Evolutionary conservation across 2,329 filamentous ascomycete genomes (phyloP).

Genomic region (Sordariomycetes sp.): DNA sequence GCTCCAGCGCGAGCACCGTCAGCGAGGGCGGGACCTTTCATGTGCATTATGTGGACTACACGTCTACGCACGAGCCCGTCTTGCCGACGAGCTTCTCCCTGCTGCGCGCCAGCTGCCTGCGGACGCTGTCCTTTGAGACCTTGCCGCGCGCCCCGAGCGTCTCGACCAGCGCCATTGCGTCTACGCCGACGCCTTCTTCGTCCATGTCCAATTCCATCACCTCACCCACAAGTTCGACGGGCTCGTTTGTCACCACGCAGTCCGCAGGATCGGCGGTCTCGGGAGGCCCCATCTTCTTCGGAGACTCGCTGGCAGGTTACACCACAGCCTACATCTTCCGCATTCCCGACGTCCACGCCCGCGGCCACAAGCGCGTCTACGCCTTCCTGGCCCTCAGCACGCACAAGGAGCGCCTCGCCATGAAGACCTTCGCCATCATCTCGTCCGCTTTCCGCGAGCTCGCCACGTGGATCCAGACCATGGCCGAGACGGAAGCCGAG

Average conservation of each 20-base stretch:
- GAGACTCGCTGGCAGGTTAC: conserved; percentile 55
- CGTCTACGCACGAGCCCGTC: conserved; percentile 57
- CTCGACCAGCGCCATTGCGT: conserved; percentile 21
- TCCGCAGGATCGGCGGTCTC: conserved; percentile 44
- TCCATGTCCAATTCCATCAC: conserved; percentile 11
- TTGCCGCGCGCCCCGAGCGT: conserved; percentile 46
- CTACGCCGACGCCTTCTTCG: conserved; percentile 21
- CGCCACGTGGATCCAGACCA: conserved; percentile 55
- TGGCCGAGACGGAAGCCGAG: conserved; percentile 56
- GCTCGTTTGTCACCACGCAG: conserved; percentile 45
- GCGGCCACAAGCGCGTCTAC: conserved; percentile 60
- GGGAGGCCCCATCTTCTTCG: conserved; percentile 61
- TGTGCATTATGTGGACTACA: conserved; percentile 58
- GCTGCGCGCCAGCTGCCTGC: conserved; percentile 55
- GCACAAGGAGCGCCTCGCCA: conserved; percentile 53
- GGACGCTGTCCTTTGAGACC: conserved; percentile 58
- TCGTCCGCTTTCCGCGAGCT: conserved; percentile 54
- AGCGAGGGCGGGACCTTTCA: conserved; percentile 38
- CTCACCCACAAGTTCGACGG: conserved; percentile 8
- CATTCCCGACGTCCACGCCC: conserved; percentile 57
- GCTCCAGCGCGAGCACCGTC: conserved; percentile 42
- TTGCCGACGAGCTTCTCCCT: conserved; percentile 56
- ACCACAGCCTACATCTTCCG: conserved; percentile 65
- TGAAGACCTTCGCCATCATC: conserved; percentile 57
- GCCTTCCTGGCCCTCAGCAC: conserved; percentile 58